These are phyloP conservation scores for Parachaetomium inaequale DNA, from an alignment of 495 filamentous ascomycete species.

Conservation along the genomic window DNA sequence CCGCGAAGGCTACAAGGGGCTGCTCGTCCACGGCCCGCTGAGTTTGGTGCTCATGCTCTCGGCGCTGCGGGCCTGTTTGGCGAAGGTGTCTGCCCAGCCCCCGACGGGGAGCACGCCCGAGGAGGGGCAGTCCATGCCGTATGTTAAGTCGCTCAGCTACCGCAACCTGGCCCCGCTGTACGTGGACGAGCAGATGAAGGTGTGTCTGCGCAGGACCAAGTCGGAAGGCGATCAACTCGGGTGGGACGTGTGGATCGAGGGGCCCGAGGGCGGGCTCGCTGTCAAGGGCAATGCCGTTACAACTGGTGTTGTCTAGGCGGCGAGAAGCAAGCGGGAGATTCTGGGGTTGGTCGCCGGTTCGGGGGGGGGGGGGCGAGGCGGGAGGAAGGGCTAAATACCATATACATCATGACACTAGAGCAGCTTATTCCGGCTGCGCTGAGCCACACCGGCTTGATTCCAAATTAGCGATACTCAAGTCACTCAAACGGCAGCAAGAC, in stretches of 20 bases:
- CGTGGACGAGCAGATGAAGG: constrained; percentile 58
- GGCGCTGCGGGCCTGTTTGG: constrained; percentile 43
- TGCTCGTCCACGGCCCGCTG: constrained; percentile 84
- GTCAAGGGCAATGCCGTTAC: constrained; percentile 49
- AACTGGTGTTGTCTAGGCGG: neutral
- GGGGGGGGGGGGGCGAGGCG: neutral
- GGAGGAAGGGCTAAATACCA: neutral
- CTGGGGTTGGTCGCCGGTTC: neutral
- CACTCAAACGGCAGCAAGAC: no score
- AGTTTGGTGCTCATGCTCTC: constrained; percentile 70
- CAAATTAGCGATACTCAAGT: neutral
- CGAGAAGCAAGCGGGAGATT: neutral
- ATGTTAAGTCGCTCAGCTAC: constrained; percentile 62
- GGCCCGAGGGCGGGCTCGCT: constrained; percentile 53
- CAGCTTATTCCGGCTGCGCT: no score
- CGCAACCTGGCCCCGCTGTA: constrained; percentile 79
- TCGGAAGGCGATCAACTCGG: constrained; percentile 16
- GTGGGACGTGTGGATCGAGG: constrained; percentile 69
- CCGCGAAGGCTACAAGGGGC: constrained; percentile 67
- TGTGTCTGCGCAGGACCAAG: constrained; percentile 49
- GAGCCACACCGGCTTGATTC: no score
- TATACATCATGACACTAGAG: no score
- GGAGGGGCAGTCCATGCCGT: constrained; percentile 19
- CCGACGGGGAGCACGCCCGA: neutral
- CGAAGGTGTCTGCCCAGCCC: neutral